Conservation (phyloP, 164 flowering plant genomes). For the Tetracentron sinense region DNA sequence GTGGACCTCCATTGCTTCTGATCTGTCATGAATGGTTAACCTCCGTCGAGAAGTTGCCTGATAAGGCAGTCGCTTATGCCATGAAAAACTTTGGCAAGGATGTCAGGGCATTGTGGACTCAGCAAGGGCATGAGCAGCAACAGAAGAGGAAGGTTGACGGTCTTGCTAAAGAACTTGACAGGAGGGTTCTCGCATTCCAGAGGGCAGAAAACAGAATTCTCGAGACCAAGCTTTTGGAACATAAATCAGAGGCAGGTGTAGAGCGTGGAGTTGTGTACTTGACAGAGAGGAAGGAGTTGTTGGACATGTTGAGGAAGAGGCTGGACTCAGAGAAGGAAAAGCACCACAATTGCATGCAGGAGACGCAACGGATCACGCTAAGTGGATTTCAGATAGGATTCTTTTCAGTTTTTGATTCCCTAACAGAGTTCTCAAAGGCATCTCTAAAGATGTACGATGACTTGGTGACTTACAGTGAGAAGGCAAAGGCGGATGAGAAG, state of each 20-base stretch:
- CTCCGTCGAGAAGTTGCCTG: slow-evolving; percentile 59
- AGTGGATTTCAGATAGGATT: slow-evolving; percentile 77
- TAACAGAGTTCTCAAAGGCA: slow-evolving; percentile 66
- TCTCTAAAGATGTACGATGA: slow-evolving; percentile 63
- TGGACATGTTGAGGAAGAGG: slow-evolving; percentile 47
- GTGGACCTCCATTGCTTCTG: slow-evolving; percentile 63
- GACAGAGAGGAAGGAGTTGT: slow-evolving; percentile 52
- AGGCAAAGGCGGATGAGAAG: slow-evolving; percentile 28
- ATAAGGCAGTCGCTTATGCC: slow-evolving; percentile 51
- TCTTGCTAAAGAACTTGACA: slow-evolving; percentile 69
- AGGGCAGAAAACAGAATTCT: slow-evolving; percentile 45
- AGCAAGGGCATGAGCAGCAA: slow-evolving; percentile 79
- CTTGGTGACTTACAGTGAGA: slow-evolving; percentile 40
- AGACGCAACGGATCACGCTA: slow-evolving; percentile 65
- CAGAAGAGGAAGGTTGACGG: slow-evolving; percentile 81
- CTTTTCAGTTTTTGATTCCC: slow-evolving; percentile 54
- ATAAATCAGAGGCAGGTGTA: slow-evolving; percentile 35
- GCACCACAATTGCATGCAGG: slow-evolving; percentile 66
- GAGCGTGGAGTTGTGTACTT: slow-evolving; percentile 37
- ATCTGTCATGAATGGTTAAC: slow-evolving; percentile 68
- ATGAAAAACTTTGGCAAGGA: slow-evolving; percentile 73
- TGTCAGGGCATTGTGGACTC: slow-evolving; percentile 64
- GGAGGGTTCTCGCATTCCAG: slow-evolving; percentile 48
- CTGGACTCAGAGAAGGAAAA: slow-evolving; percentile 63
- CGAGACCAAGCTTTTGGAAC: slow-evolving; percentile 48